Percentiles rank a stretch among this genome's conserved stretches.
These are phyloP conservation scores for Melampsora americana DNA, from an alignment of 1,284 basidiomycete genomes.

Conservation along the genomic window DNA sequence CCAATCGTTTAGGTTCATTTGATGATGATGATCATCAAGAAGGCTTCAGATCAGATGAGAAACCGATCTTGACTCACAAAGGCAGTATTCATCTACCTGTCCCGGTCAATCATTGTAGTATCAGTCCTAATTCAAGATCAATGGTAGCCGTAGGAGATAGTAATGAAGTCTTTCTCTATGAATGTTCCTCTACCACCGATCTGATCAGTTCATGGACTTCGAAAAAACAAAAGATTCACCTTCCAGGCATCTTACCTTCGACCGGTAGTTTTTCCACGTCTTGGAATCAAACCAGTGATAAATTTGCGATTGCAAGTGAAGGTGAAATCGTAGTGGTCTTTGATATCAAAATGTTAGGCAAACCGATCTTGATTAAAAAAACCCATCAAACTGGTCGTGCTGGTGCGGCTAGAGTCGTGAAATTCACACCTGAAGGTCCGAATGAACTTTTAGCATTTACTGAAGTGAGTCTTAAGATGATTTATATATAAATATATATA, in stretches of 20 bases:
- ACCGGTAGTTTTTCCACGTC: slow-evolving; percentile 33
- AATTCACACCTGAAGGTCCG: slow-evolving; percentile 30
- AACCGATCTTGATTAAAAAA: slow-evolving; percentile 26
- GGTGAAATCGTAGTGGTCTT: slow-evolving; percentile 34
- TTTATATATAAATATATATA: too few relatives aligned
- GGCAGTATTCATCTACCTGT: slow-evolving; percentile 27
- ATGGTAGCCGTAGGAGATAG: slow-evolving; percentile 43
- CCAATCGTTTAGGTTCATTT: slow-evolving; percentile 3
- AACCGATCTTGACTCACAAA: slow-evolving; percentile 21
- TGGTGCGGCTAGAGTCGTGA: slow-evolving; percentile 38
- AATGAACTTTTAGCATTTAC: slow-evolving; percentile 43
- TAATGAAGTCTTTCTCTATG: slow-evolving; percentile 41
- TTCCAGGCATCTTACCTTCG: slow-evolving; percentile 8
- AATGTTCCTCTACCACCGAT: slow-evolving; percentile 11
- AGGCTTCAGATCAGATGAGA: slow-evolving; percentile 19
- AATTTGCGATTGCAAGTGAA: slow-evolving; percentile 43
- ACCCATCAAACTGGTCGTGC: slow-evolving; percentile 25
- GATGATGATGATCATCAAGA: not conserved
- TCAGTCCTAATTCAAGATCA: slow-evolving; percentile 29
- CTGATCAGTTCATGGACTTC: slow-evolving; percentile 21
- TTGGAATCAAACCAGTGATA: slow-evolving; percentile 25
- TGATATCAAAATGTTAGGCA: slow-evolving; percentile 34
- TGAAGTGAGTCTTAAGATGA: slow-evolving; percentile 40
- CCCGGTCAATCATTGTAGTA: slow-evolving; percentile 40
- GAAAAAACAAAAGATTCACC: slow-evolving; percentile 5